Base-by-base conservation (phyloP, 345 rosid genomes). In the Acer saccharum region DNA sequence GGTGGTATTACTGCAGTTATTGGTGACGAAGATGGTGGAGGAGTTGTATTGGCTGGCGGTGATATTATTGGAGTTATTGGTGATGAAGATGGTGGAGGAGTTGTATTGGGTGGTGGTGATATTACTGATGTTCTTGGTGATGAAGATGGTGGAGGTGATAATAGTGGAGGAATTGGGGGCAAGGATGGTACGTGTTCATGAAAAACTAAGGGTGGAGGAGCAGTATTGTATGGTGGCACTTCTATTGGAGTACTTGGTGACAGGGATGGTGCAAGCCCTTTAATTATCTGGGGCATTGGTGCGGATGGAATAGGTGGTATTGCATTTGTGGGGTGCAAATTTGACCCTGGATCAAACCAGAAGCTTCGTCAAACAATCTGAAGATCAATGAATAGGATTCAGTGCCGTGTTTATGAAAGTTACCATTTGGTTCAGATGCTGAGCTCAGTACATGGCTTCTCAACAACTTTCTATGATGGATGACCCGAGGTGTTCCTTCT, bases 301-400 rank as follows among this genome's bases (percentile, higher is more conserved):
- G 87, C 76, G 67, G 87, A 83, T 74, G 64, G 69, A 69, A 83
- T 44, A 43, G 90, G 90, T 35, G 90, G 85, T 64, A 75, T 80
- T 35, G 82, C 82, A 62, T 68, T 81, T 3, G 78, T 75, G 71
- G 89, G 77, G 35, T 61, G 80, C 8, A 81, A 46, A 82, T 50
- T 71, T 44, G 81, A 79, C 21, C 78, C 90, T 87, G 89, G 29
- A 73, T 60, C 68, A 77, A 74, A 58, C 61, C 35, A 62, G 54
- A 65, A 78, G 48, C 75, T 48, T 65, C n/a, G 64, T 69, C n/a
- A 74, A 72, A 57, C 21, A n/a, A 46, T 72, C 70, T 71, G 58
- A 18, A 60, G 25, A 41, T 63, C 57, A 71, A 35, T 23, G 48
- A 77, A 17, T 58, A 72, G 20, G 23, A 63, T 63, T 2, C 11